Evolutionary conservation across 2,329 filamentous ascomycete genomes (phyloP).

Genomic region (Beauveria sp.): DNA sequence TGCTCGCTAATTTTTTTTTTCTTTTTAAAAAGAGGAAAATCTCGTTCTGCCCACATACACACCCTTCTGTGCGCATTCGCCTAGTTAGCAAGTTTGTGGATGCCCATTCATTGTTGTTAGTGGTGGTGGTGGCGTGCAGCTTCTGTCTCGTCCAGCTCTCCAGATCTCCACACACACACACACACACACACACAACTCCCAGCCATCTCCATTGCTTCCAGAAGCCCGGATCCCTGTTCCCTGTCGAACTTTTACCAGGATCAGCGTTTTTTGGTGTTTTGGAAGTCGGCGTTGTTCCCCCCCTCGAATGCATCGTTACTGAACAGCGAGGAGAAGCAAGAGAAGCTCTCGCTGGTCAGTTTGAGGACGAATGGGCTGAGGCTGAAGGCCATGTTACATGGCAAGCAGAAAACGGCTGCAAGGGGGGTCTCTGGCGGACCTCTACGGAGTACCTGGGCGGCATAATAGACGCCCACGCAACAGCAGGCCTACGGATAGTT

Average conservation of each 20-base stretch:
- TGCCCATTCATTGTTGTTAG: background rate
- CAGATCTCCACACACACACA: background rate
- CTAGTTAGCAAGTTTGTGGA: too few species aligned
- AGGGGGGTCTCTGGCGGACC: too few species aligned
- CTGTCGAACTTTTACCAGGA: background rate
- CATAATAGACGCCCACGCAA: too few species aligned
- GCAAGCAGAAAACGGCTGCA: background rate
- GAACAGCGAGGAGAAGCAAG: background rate
- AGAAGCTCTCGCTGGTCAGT: background rate
- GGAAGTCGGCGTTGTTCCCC: background rate
- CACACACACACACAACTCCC: background rate
- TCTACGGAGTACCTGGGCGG: too few species aligned
- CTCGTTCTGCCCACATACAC: too few species aligned
- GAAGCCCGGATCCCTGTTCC: constrained; percentile 7
- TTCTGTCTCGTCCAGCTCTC: background rate
- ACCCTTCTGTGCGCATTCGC: too few species aligned
- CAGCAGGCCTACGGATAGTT: background rate
- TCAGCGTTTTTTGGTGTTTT: constrained; percentile 1
- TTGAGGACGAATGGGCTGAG: background rate
- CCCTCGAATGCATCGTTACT: constrained; percentile 1
- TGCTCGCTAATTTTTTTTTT: background rate
- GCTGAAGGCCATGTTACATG: background rate
- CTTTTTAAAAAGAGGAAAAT: too few species aligned
- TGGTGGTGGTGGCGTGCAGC: background rate
- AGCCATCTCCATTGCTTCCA: background rate